Base-by-base conservation (phyloP, 2,329 filamentous ascomycete genomes). In the Pseudocercospora macadamiae region DNA sequence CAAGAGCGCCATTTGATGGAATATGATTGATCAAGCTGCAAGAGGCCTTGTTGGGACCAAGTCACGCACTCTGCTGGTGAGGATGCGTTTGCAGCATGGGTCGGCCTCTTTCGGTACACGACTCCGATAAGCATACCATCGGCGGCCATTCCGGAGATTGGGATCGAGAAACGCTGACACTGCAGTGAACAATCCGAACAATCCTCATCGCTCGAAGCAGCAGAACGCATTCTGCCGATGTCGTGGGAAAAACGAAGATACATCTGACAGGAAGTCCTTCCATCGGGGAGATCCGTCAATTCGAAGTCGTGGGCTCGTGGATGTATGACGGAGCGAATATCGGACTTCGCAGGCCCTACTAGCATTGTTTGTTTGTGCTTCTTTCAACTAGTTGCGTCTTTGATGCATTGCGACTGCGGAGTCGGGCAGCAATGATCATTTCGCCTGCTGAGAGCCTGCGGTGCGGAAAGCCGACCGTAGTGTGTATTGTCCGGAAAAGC, bases 251-350 rank as follows among this genome's bases (percentile, higher is more conserved):
- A 4, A 21, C 21, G 18, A 25, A 25, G n/a, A n/a, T n/a, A n/a
- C n/a, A n/a, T n/a, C n/a, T n/a, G n/a, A n/a, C n/a, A n/a, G n/a
- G n/a, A n/a, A n/a, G 6, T 12, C 28, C 6, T 32, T 12, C 21
- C 16, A 21, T 45, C 39, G 39, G 39, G 39, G 39, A 45, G 39
- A 45, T 45, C 19, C 39, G 19, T 45, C n/a, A n/a, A n/a, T n/a
- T n/a, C n/a, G n/a, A n/a, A n/a, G n/a, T n/a, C 18, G 23, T 19
- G 19, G 26, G 9, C 5, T 47, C n/a, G n/a, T n/a, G n/a, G n/a
- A n/a, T n/a, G 42, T 21, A 28, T 23, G 23, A 47, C 42, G 42
- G 19, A 47, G 9, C 9, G 14, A 23, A 47, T 25, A 26, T 47
- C 42, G 23, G 42, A 18, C 23, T 4, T 26, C 26, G 19, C 42